Percentiles rank a stretch among this genome's conserved stretches.
phyloP scores from a whole-genome alignment of 352 stramenopile species.

The Globisporangium radiosum region DNA sequence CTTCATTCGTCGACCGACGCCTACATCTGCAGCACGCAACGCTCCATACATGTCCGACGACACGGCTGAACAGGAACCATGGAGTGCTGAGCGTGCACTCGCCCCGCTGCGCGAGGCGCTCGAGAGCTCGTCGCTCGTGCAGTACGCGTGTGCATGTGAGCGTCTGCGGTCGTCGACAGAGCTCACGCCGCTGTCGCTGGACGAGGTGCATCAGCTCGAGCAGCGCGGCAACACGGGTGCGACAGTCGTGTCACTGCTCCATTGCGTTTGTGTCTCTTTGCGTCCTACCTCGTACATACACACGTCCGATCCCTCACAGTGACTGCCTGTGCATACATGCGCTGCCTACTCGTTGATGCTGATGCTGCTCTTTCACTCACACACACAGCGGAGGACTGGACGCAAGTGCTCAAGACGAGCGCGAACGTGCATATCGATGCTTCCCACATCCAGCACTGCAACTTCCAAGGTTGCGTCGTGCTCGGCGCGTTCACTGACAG shows the following conservation, averaged over 20 bases:
- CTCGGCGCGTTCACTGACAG: constrained; percentile 42
- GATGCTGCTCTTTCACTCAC: neutral
- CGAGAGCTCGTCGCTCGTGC: constrained; percentile 1
- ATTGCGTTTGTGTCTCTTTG: neutral
- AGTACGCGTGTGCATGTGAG: constrained; percentile 6
- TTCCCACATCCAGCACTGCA: constrained; percentile 48
- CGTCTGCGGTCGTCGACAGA: neutral
- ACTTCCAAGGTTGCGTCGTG: constrained; percentile 59
- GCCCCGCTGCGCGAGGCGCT: constrained; percentile 1
- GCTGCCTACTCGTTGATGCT: constrained; percentile 2
- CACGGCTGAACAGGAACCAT: neutral
- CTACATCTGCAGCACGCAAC: too few species aligned
- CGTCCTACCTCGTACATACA: neutral
- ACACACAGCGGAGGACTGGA: constrained; percentile 52
- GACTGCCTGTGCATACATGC: too few species aligned
- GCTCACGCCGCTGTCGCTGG: constrained; percentile 35
- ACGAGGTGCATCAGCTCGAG: constrained; percentile 47
- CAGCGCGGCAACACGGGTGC: constrained; percentile 59
- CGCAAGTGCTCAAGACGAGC: constrained; percentile 35
- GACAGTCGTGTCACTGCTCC: neutral
- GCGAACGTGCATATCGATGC: constrained; percentile 17
- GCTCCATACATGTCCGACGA: neutral
- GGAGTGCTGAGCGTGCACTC: constrained; percentile 4
- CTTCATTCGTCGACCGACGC: too few species aligned
- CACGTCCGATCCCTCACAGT: too few species aligned